Evolutionary conservation across 169 alveolate species (phyloP), one percentile per base, ranked within the genome.

Genomic region (Plasmodium fragile): DNA sequence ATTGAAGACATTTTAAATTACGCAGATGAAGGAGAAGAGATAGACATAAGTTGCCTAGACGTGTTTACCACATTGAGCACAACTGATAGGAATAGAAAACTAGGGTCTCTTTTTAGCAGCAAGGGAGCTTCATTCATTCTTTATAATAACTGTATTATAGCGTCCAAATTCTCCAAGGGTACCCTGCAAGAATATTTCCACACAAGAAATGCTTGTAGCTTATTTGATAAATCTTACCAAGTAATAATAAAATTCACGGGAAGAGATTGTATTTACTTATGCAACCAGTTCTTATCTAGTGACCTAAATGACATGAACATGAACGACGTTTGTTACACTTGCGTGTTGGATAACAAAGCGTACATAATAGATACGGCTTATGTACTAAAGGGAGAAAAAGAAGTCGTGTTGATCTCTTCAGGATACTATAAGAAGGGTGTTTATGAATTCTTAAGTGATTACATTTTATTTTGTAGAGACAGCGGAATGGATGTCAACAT

Each of bases 361-460:
- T 70, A 70, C 36, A 92, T 95, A 55, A 43, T 95, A 91, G 97
- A 94, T 65, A 95, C 93, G 75, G 95, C 95, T 16, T 93, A 93
- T 65, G 95, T 95, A 32, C 87, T 93, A 43, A 94, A 91, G 72
- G 59, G 72, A 32, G 95, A 93, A n/a, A 92, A 92, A 22, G 92
- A 81, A 65, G 83, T 90, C 8, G 80, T 93, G 39, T 39, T 95
- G 72, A 77, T 95, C 6, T 92, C 96, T 7, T 94, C 93, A 4
- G 97, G 97, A n/a, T 84, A 53, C 71, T 83, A 94, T 59, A 95
- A 95, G 81, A 87, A 90, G 59, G 95, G 92, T 41, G 43, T 95
- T 22, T 94, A 92, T 52, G 96, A 95, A 80, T 95, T 91, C 55
- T 93, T 95, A 91, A 92, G 95, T 41, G 93, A 95, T 4, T 95